Percentiles rank a stretch among this genome's conserved stretches.
phyloP scores from a whole-genome alignment of 768 basidiomycete genomes.

The Boletus patriciae region DNA sequence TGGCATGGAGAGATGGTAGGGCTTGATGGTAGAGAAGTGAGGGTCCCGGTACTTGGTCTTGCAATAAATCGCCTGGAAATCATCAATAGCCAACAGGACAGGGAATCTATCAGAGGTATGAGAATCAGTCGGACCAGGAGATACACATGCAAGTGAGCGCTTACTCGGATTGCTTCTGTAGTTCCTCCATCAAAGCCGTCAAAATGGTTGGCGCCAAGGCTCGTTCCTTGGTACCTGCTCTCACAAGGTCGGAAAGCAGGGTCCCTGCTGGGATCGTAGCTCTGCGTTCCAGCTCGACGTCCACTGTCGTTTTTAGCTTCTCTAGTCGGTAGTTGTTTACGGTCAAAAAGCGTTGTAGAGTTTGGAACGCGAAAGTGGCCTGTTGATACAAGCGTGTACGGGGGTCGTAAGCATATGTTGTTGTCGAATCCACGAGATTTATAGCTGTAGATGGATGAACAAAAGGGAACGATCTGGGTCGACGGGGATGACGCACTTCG shows the following conservation, averaged over 20 bases:
- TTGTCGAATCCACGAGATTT: slow-evolving; percentile 72
- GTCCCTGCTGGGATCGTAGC: slow-evolving; percentile 49
- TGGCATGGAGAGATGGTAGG: slow-evolving; percentile 79
- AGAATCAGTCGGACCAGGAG: not conserved
- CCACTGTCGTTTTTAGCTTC: slow-evolving; percentile 41
- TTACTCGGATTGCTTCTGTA: slow-evolving; percentile 66
- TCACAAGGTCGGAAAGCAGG: slow-evolving; percentile 52
- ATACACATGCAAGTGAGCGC: slow-evolving; percentile 12
- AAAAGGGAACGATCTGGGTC: not conserved
- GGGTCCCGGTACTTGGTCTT: slow-evolving; percentile 70
- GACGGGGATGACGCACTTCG: slow-evolving; percentile 48
- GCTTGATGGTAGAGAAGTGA: slow-evolving; percentile 62
- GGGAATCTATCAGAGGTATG: slow-evolving; percentile 51
- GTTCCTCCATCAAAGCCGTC: slow-evolving; percentile 54
- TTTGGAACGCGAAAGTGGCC: slow-evolving; percentile 59
- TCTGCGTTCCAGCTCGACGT: slow-evolving; percentile 48
- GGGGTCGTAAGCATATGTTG: slow-evolving; percentile 69
- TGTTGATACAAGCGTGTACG: slow-evolving; percentile 78
- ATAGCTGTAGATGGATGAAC: slow-evolving; percentile 37
- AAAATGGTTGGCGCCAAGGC: slow-evolving; percentile 55
- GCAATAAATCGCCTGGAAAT: slow-evolving; percentile 80
- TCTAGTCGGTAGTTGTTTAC: slow-evolving; percentile 54
- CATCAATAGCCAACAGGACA: slow-evolving; percentile 83
- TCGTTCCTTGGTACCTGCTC: slow-evolving; percentile 56
- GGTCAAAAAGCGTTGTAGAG: slow-evolving; percentile 58